Percentiles rank a stretch among this genome's conserved stretches.
Conservation (phyloP, 164 flowering plant genomes). For the Kingdonia uniflora region DNA sequence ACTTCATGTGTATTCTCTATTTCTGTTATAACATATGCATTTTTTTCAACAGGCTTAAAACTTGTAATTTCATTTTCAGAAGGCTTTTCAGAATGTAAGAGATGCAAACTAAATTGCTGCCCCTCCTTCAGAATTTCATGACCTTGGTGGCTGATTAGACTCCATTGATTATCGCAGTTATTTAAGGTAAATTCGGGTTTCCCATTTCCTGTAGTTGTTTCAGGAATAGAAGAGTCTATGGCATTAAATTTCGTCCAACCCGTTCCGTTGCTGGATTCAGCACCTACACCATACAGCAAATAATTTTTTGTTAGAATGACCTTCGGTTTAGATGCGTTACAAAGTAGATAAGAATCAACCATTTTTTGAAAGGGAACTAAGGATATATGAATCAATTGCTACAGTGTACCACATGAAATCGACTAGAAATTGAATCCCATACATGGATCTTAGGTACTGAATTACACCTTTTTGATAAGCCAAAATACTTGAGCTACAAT, state of each 20-base stretch:
- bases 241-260: slow-evolving; percentile 6
- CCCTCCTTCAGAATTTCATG: slow-evolving; percentile 11
- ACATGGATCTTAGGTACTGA: too few species aligned
- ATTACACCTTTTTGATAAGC: too few species aligned
- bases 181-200: slow-evolving; percentile 6
- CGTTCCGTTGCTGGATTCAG: slow-evolving; percentile 14
- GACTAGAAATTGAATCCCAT: too few species aligned
- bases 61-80: slow-evolving; percentile 4
- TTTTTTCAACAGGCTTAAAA: slow-evolving; percentile 5
- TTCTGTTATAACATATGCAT: slow-evolving; percentile 10
- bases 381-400: too few species aligned
- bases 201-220: slow-evolving; percentile 10
- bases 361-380: too few species aligned
- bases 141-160: slow-evolving; percentile 5
- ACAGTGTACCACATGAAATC: too few species aligned
- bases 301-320: slow-evolving; percentile 3
- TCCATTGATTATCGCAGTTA: slow-evolving; percentile 9
- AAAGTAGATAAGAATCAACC: too few species aligned
- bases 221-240: slow-evolving; percentile 6
- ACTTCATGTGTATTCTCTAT: slow-evolving; percentile 23
- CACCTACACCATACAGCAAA: slow-evolving; percentile 19
- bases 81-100: slow-evolving; percentile 11
- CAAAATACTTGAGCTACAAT: too few species aligned
- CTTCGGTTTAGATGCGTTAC: too few species aligned
- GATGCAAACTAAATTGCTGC: slow-evolving; percentile 7